Percentiles rank a stretch among this genome's conserved stretches.
phyloP scores from a whole-genome alignment of 345 rosid species.

The Limnanthes douglasii region DNA sequence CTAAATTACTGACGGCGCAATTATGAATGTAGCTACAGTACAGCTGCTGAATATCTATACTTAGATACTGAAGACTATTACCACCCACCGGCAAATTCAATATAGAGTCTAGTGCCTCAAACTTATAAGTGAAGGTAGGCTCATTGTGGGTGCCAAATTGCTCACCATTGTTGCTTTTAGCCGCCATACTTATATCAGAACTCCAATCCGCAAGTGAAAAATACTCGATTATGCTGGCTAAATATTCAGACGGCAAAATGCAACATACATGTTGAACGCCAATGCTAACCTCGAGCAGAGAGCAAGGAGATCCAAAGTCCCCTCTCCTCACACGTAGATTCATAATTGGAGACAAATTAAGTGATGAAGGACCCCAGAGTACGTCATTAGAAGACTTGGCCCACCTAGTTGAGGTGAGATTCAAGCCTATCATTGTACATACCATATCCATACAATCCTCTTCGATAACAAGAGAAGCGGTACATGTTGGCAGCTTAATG shows the following conservation, averaged over 20 bases:
- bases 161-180: conserved; percentile 12
- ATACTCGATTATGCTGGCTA: conserved; percentile 73
- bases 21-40: conserved; percentile 27
- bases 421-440: conserved; percentile 50
- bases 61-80: conserved; percentile 33
- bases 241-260: conserved; percentile 49
- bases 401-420: conserved; percentile 57
- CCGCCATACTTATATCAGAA: conserved; percentile 21
- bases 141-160: conserved; percentile 9
- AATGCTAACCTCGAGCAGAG: conserved; percentile 61
- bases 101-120: conserved; percentile 63
- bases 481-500: conserved; percentile 32
- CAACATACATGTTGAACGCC: conserved; percentile 81
- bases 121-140: conserved; percentile 29
- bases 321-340: conserved; percentile 52
- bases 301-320: conserved; percentile 21
- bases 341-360: conserved; percentile 42
- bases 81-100: conserved; percentile 41
- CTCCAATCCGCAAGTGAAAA: conserved; percentile 78
- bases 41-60: conserved; percentile 37
- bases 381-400: conserved; percentile 29
- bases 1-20: conserved; percentile 20
- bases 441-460: conserved; percentile 42
- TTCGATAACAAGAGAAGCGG: conserved; percentile 24
- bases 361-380: conserved; percentile 53